Evolutionary conservation across 768 basidiomycete species (phyloP).

Genomic region (Serendipita vermifera): DNA sequence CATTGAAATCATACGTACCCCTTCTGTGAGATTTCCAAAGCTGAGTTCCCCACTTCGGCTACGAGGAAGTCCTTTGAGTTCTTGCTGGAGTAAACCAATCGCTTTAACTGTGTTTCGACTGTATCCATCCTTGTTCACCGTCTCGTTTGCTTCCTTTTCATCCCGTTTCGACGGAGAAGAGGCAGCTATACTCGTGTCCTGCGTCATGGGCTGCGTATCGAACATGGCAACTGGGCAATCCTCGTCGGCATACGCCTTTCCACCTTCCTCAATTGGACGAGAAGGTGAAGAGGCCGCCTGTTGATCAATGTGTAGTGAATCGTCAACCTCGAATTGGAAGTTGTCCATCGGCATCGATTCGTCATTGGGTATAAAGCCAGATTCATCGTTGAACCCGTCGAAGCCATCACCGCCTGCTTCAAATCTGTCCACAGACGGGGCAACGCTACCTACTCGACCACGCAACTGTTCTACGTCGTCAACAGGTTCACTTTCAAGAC

Average conservation of each 20-base stretch:
- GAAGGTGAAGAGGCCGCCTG: slow-evolving; percentile 31
- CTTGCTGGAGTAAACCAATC: slow-evolving; percentile 55
- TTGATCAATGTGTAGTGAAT: slow-evolving; percentile 30
- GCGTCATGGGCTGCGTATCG: slow-evolving; percentile 44
- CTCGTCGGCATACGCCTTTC: slow-evolving; percentile 54
- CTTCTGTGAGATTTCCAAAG: slow-evolving; percentile 66
- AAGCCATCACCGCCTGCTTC: slow-evolving; percentile 37
- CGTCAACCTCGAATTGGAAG: slow-evolving; percentile 56
- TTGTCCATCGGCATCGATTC: slow-evolving; percentile 37
- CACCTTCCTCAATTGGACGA: slow-evolving; percentile 53
- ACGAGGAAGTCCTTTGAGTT: slow-evolving; percentile 43
- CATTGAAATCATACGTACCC: slow-evolving; percentile 33
- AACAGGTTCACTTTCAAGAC: slow-evolving; percentile 34
- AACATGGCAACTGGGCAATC: slow-evolving; percentile 72
- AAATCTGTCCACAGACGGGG: slow-evolving; percentile 40
- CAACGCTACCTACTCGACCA: slow-evolving; percentile 52
- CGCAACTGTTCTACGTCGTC: slow-evolving; percentile 49
- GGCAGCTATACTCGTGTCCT: slow-evolving; percentile 27
- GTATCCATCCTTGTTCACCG: slow-evolving; percentile 29
- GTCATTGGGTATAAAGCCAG: slow-evolving; percentile 21
- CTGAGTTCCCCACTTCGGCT: slow-evolving; percentile 51
- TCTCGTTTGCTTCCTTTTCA: slow-evolving; percentile 14
- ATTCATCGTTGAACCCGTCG: slow-evolving; percentile 42
- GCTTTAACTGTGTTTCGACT: slow-evolving; percentile 86
- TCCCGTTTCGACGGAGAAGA: slow-evolving; percentile 17